Evolutionary conservation across 2,329 filamentous ascomycete species (phyloP), one percentile per base, ranked within the genome.

Genomic region (Fusarium tanahbumbuense): DNA sequence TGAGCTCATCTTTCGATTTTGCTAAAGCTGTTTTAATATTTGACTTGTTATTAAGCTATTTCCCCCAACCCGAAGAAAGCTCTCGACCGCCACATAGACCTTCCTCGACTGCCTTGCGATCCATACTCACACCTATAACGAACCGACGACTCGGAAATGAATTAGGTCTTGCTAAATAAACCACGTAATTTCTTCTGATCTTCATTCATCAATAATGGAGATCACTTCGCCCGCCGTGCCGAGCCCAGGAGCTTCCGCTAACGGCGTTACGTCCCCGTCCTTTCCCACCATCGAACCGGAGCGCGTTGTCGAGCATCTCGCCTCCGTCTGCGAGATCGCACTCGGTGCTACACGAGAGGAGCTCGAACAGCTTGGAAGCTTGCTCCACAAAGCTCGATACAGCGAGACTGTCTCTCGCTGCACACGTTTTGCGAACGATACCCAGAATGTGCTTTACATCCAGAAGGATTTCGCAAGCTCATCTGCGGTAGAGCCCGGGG

Each of bases 391-490:
- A 76, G 81, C 85, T 60, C 88, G 87, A 73, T 88, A 93, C 73
- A 83, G 86, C 56, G 95, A 98, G 75, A 98, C 96, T 9, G 83
- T 97, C 60, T 90, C 94, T 78, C 89, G 93, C 83, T 98, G 95
- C 81, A 89, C 90, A 72, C 91, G 94, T 75, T 98, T 98, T 81
- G 94, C 94, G 62, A 89, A 90, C 67, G 97, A 99, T 81, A 87
- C 92, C 62, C 93, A 97, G 82, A 90, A 91, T 68, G 93, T 92
- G 58, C 85, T 99, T 69, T 98, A 98, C 81, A 91, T 98, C 69
- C 92, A 96, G 78, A 97, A 98, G 82, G 93, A 95, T 77, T 78
- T 91, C 70, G 82, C 87, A 56, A 83, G 86, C 69, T 84, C 85
- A 15, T 84, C 87, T 50, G 80, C 86, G 58, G 76, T 83, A 42